These are phyloP conservation scores for Chlamydomonas sp. DNA, from an alignment of 139 green algal species.

Conservation along the genomic window DNA sequence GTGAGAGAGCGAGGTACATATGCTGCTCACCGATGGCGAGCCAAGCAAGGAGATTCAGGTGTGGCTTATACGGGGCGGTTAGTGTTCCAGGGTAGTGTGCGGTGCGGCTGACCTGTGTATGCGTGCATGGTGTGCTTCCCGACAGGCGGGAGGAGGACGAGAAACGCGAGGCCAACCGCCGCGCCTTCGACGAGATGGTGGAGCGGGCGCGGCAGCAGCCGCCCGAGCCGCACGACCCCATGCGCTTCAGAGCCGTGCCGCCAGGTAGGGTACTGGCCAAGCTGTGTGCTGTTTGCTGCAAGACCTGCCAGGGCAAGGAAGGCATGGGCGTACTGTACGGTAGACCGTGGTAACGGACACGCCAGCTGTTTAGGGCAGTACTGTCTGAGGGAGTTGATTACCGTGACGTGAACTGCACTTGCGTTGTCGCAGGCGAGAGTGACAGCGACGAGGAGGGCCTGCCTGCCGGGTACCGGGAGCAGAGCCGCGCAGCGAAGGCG, in stretches of 20 bases:
- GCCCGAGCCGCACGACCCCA: conserved; percentile 60
- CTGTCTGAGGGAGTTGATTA: no score
- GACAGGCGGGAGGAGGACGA: conserved; percentile 58
- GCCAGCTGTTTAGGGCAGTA: no score
- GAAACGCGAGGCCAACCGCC: conserved; percentile 52
- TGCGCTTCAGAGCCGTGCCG: conserved; percentile 72
- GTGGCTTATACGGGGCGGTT: not conserved
- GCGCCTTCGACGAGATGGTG: conserved; percentile 78
- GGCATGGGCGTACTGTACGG: no score
- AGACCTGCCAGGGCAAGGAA: no score
- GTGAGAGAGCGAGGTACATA: not conserved
- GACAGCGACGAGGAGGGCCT: conserved; percentile 74
- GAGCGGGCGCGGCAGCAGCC: conserved; percentile 52
- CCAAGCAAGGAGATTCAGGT: not conserved
- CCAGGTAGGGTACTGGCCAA: conserved; percentile 37
- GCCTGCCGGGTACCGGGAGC: conserved; percentile 39
- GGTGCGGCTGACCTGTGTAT: not conserved
- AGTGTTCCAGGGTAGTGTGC: no score
- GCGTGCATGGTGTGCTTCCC: not conserved
- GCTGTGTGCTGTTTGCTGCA: no score
- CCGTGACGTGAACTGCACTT: not conserved
- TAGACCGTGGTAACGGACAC: no score
- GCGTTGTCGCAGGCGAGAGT: conserved; percentile 57
- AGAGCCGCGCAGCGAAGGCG: not conserved
- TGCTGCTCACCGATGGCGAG: not conserved